Conservation (phyloP, 805 yeast genomes). For the Nakazawaea populi region DNA sequence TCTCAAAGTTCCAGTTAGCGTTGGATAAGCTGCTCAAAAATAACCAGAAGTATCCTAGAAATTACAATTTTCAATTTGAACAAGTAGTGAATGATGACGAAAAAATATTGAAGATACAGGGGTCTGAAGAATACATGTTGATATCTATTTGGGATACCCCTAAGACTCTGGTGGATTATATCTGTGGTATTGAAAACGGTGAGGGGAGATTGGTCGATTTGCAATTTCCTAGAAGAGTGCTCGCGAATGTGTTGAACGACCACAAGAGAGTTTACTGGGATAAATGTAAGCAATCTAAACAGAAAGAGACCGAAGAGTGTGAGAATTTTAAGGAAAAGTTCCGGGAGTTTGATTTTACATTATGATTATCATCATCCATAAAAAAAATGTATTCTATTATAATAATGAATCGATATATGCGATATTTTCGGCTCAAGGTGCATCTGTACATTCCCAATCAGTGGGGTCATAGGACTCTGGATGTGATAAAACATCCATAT, state of each 20-base stretch:
- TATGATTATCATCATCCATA: conserved; percentile 3
- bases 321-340: conserved; percentile 54
- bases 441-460: conserved; percentile 70
- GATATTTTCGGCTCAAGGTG: conserved; percentile 38
- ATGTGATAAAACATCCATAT: conserved; percentile 34
- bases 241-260: conserved; percentile 56
- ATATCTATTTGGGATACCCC: conserved; percentile 20
- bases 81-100: conserved; percentile 13
- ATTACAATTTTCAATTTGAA: conserved; percentile 38
- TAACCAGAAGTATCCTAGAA: conserved; percentile 39
- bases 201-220: conserved; percentile 43
- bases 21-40: conserved; percentile 41
- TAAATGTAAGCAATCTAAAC: conserved; percentile 57
- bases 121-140: conserved; percentile 31
- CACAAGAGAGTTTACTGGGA: conserved; percentile 74
- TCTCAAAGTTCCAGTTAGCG: conserved; percentile 34
- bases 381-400: not conserved
- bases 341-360: conserved; percentile 48
- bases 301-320: conserved; percentile 61
- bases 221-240: conserved; percentile 78
- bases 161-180: conserved; percentile 16
- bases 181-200: conserved; percentile 17
- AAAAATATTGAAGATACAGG: conserved; percentile 18
- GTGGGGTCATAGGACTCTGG: conserved; percentile 64
- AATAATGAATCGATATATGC: not conserved